Percentiles rank a stretch among this genome's conserved stretches.
These are phyloP conservation scores for Sporisorium graminicola DNA, from an alignment of 1,284 basidiomycete species.

Conservation along the genomic window DNA sequence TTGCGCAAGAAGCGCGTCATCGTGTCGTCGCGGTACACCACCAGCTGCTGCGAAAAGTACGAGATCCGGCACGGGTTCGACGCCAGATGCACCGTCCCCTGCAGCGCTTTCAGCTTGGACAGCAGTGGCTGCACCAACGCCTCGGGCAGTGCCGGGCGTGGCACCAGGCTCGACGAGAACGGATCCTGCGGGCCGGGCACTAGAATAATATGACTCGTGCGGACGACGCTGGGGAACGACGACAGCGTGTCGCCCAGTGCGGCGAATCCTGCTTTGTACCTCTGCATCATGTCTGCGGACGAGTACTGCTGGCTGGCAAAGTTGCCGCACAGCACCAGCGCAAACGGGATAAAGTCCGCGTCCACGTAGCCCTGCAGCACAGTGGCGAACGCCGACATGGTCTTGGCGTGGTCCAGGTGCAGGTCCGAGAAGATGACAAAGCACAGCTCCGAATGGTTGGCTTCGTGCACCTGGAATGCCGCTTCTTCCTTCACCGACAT, in stretches of 20 bases:
- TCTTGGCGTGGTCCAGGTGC: slow-evolving; percentile 90
- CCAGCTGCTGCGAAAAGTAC: slow-evolving; percentile 96
- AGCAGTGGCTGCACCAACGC: slow-evolving; percentile 75
- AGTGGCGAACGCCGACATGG: slow-evolving; percentile 81
- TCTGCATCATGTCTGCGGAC: slow-evolving; percentile 80
- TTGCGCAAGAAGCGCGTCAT: slow-evolving; percentile 96
- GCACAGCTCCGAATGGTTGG: slow-evolving; percentile 73
- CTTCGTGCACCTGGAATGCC: slow-evolving; percentile 69
- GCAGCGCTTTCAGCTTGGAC: slow-evolving; percentile 30
- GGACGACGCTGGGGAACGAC: slow-evolving; percentile 81
- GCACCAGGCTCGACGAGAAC: slow-evolving; percentile 77
- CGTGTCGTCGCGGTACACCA: slow-evolving; percentile 90
- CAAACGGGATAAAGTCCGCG: slow-evolving; percentile 80
- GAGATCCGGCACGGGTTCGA: slow-evolving; percentile 94
- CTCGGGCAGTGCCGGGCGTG: slow-evolving; percentile 74
- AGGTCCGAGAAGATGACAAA: slow-evolving; percentile 94
- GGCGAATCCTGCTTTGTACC: slow-evolving; percentile 75
- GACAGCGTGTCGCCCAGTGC: slow-evolving; percentile 85
- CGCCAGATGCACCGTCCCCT: slow-evolving; percentile 74
- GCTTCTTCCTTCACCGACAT: slow-evolving; percentile 94
- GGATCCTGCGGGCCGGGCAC: slow-evolving; percentile 94
- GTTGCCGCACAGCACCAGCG: slow-evolving; percentile 94
- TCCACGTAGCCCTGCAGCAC: slow-evolving; percentile 93
- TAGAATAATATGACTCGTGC: slow-evolving; percentile 88
- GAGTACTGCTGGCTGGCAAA: slow-evolving; percentile 84